phyloP scores from a whole-genome alignment of 2,329 filamentous ascomycete species.

The Plenodomus biglobosus region DNA sequence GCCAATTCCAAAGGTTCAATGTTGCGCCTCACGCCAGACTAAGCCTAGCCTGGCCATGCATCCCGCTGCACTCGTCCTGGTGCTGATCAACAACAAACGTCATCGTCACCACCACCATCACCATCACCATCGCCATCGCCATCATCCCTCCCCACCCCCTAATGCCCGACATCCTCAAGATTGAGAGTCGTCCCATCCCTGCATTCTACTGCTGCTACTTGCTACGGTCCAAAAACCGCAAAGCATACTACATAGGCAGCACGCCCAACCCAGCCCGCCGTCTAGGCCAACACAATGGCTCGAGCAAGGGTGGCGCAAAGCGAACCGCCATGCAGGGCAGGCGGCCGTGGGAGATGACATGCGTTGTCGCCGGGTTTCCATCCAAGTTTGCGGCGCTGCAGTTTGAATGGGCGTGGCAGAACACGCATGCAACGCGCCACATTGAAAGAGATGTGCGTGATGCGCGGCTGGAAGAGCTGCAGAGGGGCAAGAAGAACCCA shows the following conservation, averaged over 20 bases:
- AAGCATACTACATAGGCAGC: conserved; percentile 82
- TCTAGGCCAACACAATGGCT: conserved; percentile 88
- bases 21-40: neutral
- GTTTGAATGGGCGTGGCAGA: conserved; percentile 96
- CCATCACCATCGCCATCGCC: no score
- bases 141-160: neutral
- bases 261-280: conserved; percentile 86
- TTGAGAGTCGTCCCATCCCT: conserved; percentile 60
- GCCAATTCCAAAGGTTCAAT: no score
- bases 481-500: conserved; percentile 28
- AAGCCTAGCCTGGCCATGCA: neutral
- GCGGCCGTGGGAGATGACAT: conserved; percentile 80
- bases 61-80: neutral
- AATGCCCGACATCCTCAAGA: conserved; percentile 14
- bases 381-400: conserved; percentile 85
- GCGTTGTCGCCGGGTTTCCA: conserved; percentile 83
- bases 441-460: conserved; percentile 56
- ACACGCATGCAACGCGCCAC: conserved; percentile 78
- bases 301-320: conserved; percentile 75
- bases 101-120: neutral
- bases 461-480: conserved; percentile 39
- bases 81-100: neutral
- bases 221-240: conserved; percentile 75
- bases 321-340: conserved; percentile 68
- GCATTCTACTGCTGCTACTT: conserved; percentile 94